Evolutionary conservation across 164 flowering plant species (phyloP).

Genomic region (Chimonanthus salicifolius): DNA sequence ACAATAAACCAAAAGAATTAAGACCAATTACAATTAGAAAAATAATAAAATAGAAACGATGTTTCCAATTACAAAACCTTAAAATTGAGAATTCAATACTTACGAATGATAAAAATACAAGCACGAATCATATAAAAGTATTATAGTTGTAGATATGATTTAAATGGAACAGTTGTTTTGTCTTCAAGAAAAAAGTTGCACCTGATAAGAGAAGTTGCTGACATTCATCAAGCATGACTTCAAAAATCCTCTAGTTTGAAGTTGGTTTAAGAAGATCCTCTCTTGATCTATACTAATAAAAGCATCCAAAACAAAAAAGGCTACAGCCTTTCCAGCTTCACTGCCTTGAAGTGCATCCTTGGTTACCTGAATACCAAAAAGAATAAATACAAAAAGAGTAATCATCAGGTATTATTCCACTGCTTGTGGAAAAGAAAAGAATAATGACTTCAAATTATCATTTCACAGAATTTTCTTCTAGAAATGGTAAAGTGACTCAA

Average conservation of each 20-base stretch:
- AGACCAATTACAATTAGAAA: too few species aligned
- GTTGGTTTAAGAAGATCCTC: slow-evolving; percentile 74
- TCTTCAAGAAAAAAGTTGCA: slow-evolving; percentile 12
- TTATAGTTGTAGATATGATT: too few species aligned
- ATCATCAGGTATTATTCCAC: not conserved
- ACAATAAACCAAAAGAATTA: too few species aligned
- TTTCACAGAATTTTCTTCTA: not conserved
- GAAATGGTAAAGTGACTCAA: not conserved
- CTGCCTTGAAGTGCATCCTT: slow-evolving; percentile 90
- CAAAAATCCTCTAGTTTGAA: slow-evolving; percentile 87
- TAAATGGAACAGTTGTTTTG: too few species aligned
- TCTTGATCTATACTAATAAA: slow-evolving; percentile 80
- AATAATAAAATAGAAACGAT: too few species aligned
- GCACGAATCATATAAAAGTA: too few species aligned
- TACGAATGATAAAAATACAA: too few species aligned
- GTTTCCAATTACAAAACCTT: too few species aligned
- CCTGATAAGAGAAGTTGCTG: slow-evolving; percentile 66
- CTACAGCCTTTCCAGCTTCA: slow-evolving; percentile 77
- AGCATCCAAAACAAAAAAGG: slow-evolving; percentile 82
- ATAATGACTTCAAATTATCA: not conserved
- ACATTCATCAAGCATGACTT: slow-evolving; percentile 67
- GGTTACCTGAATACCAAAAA: slow-evolving; percentile 40
- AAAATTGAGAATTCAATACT: too few species aligned
- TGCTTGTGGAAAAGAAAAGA: not conserved
- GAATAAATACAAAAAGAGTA: not conserved